phyloP scores from a whole-genome alignment of 805 yeast genomes.

The Myxozyma neotropica region DNA sequence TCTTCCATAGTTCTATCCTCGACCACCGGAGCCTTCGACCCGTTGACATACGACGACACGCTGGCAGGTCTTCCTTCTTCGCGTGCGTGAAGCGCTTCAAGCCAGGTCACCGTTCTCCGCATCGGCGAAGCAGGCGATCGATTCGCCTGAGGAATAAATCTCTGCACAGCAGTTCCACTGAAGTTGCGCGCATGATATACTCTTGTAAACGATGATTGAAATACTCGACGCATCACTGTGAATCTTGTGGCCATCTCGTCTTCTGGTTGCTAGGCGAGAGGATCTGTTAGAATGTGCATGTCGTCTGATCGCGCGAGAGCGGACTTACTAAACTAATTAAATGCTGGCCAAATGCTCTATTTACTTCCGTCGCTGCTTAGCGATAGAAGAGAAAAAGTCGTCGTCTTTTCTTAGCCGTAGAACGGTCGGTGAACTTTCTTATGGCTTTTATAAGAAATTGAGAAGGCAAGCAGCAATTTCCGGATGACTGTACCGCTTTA shows the following conservation, averaged over 20 bases:
- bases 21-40: constrained; percentile 54
- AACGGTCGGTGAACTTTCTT: too few relatives aligned
- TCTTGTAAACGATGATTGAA: not conserved
- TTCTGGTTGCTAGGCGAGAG: not conserved
- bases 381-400: too few relatives aligned
- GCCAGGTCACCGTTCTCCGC: constrained; percentile 69
- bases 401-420: too few relatives aligned
- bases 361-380: too few relatives aligned
- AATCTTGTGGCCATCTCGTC: not conserved
- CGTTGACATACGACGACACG: constrained; percentile 41
- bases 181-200: not conserved
- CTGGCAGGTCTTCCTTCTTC: constrained; percentile 68
- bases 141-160: constrained; percentile 43
- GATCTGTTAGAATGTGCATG: too few relatives aligned
- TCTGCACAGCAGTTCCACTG: not conserved
- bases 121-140: constrained; percentile 44
- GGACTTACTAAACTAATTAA: too few relatives aligned
- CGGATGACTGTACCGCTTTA: too few relatives aligned
- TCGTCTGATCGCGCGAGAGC: too few relatives aligned
- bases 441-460: too few relatives aligned
- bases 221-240: not conserved
- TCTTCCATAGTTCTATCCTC: constrained; percentile 75
- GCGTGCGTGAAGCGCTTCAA: constrained; percentile 77
- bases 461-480: too few relatives aligned
- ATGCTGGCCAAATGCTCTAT: too few relatives aligned